Evolutionary conservation across 2,329 filamentous ascomycete species (phyloP), one percentile per base, ranked within the genome.

Genomic region (Aureobasidium sp.): DNA sequence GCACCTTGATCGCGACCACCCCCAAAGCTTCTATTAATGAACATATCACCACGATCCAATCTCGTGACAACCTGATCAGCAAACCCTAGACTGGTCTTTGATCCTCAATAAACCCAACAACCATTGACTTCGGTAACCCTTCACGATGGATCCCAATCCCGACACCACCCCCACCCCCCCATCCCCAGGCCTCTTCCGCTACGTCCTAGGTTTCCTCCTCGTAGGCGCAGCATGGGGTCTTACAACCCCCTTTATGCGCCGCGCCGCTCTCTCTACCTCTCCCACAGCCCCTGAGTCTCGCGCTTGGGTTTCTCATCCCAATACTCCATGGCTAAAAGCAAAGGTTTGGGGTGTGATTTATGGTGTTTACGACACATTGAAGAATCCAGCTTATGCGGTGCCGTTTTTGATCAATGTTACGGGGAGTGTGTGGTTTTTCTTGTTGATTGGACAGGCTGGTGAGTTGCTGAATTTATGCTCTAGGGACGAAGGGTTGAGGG

Each of bases 381-480:
- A 87, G 66, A 94, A 94, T 71, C 95, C 95, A 42, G 87, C 88
- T 23, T 98, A 98, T 79, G 93, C 94, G 8, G 81, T 97, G 31
- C 95, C 95, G 25, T 80, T 98, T 71, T 80, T 97, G 61, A 80
- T 97, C 66, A 98, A 98, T 77, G 81, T 98, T 62, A 97, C 95
- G 3, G 95, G 95, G 36, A 97, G 94, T 75, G 87, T 98, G 64
- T 98, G 95, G 95, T 98, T 98, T 80, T 98, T 98, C 73, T 80
- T 98, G 71, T 83, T 98, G 70, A 95, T 98, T 80, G 95, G 95
- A 9, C 89, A 96, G 78, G 95, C 95, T 73, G 94, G 94, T 97
- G 80, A 72, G 91, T 86, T 67, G n/a, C n/a, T n/a, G n/a, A n/a
- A n/a, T n/a, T n/a, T n/a, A n/a, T n/a, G n/a, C n/a, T n/a, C n/a